Conservation (phyloP, 106 monocot genomes). For the Chionographis japonica region DNA sequence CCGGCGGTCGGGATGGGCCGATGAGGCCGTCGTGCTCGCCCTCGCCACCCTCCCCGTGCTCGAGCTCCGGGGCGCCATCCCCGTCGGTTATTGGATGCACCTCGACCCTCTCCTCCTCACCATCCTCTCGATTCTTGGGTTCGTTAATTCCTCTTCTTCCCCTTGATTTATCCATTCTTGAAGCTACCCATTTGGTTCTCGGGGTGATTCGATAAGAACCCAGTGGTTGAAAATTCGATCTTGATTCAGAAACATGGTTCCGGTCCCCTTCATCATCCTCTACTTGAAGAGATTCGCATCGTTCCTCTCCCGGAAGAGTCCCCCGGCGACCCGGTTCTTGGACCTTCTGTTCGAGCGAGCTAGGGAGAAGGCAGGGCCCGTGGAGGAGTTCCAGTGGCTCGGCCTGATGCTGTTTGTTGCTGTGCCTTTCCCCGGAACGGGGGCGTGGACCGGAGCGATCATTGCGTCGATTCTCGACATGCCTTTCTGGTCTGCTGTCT, state of each 20-base stretch:
- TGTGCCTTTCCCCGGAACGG: slow-evolving; percentile 91
- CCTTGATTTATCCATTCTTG: not conserved
- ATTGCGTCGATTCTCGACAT: slow-evolving; percentile 79
- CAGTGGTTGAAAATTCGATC: too few species aligned
- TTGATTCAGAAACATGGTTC: slow-evolving; percentile 75
- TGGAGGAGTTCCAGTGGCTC: slow-evolving; percentile 92
- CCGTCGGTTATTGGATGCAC: slow-evolving; percentile 96
- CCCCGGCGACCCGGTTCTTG: slow-evolving; percentile 35
- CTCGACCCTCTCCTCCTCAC: slow-evolving; percentile 70
- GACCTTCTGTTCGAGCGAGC: slow-evolving; percentile 68
- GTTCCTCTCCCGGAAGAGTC: slow-evolving; percentile 48
- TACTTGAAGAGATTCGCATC: slow-evolving; percentile 62
- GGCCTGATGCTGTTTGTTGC: slow-evolving; percentile 96
- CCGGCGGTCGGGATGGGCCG: slow-evolving; percentile 71
- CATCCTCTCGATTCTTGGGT: slow-evolving; percentile 78
- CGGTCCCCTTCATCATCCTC: slow-evolving; percentile 87
- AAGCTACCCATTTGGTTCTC: not conserved
- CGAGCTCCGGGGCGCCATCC: slow-evolving; percentile 95
- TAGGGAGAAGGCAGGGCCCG: slow-evolving; percentile 80
- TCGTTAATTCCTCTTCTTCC: slow-evolving; percentile 1
- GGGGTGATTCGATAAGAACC: too few species aligned
- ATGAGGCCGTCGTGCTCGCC: slow-evolving; percentile 74
- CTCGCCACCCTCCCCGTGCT: slow-evolving; percentile 84
- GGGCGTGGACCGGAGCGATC: slow-evolving; percentile 92
- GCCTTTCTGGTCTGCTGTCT: slow-evolving; percentile 82